Conservation (phyloP, 768 basidiomycete species). For the Tricholoma sp. region DNA sequence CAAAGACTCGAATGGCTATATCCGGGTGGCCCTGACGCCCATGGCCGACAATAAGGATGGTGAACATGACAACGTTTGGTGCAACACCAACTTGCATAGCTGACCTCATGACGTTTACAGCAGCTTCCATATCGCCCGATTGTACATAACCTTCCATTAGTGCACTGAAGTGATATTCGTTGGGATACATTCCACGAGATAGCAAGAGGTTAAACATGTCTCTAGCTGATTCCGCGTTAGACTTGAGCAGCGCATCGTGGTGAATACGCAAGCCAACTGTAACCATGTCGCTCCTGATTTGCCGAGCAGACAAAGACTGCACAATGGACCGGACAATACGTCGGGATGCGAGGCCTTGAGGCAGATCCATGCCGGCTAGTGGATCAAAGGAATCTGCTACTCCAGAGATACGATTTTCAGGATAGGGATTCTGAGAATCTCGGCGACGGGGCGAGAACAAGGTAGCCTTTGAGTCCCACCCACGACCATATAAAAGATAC, state of each 20-base stretch:
- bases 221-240: slow-evolving; percentile 47
- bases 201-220: slow-evolving; percentile 56
- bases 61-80: slow-evolving; percentile 67
- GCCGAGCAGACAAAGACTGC: slow-evolving; percentile 40
- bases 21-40: slow-evolving; percentile 54
- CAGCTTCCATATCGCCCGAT: slow-evolving; percentile 54
- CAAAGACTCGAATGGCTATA: slow-evolving; percentile 50
- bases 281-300: slow-evolving; percentile 50
- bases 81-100: slow-evolving; percentile 45
- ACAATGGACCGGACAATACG: slow-evolving; percentile 35
- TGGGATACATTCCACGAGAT: slow-evolving; percentile 65
- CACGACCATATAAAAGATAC: slow-evolving; percentile 33
- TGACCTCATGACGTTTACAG: slow-evolving; percentile 50
- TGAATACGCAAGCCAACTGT: slow-evolving; percentile 60
- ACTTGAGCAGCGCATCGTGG: slow-evolving; percentile 50
- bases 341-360: slow-evolving; percentile 23
- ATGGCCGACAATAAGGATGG: slow-evolving; percentile 70
- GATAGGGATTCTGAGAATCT: slow-evolving; percentile 7
- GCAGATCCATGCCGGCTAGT: slow-evolving; percentile 37
- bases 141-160: slow-evolving; percentile 71
- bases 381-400: slow-evolving; percentile 40
- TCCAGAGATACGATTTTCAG: slow-evolving; percentile 17
- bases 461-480: slow-evolving; percentile 41
- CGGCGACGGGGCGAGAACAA: slow-evolving; percentile 29
- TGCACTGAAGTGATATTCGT: slow-evolving; percentile 66